Percentiles rank a stretch among this genome's conserved stretches.
phyloP scores from a whole-genome alignment of 2,329 filamentous ascomycete species.

The Nothomitra cinnamomea region DNA sequence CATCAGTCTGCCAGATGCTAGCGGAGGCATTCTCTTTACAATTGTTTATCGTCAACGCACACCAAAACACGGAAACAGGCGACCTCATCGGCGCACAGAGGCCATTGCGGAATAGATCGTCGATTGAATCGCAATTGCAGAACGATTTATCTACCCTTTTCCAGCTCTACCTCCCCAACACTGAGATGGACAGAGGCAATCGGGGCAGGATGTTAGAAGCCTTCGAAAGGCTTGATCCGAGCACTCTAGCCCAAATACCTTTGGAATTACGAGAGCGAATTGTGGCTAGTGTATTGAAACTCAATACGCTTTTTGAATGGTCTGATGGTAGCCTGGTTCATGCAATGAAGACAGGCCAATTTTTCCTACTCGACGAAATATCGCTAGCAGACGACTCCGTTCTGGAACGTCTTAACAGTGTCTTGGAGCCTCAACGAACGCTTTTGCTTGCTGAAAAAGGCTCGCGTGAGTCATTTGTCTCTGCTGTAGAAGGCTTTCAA shows the following conservation, averaged over 20 bases:
- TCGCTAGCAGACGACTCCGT: slow-evolving; percentile 96
- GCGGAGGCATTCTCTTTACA: slow-evolving; percentile 62
- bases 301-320: slow-evolving; percentile 89
- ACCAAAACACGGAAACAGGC: slow-evolving; percentile 95
- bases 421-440: slow-evolving; percentile 74
- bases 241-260: slow-evolving; percentile 30
- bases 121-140: slow-evolving; percentile 32
- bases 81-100: slow-evolving; percentile 93
- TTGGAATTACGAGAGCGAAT: slow-evolving; percentile 22
- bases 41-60: slow-evolving; percentile 84
- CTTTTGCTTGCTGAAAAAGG: slow-evolving; percentile 91
- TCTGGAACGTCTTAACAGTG: slow-evolving; percentile 86
- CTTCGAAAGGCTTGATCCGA: slow-evolving; percentile 37
- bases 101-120: slow-evolving; percentile 70
- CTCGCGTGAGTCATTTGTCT: slow-evolving; percentile 61
- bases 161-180: neutral
- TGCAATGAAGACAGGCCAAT: slow-evolving; percentile 77
- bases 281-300: slow-evolving; percentile 37
- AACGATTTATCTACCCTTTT: slow-evolving; percentile 9
- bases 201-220: slow-evolving; percentile 39
- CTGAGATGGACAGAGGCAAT: slow-evolving; percentile 15
- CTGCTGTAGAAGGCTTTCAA: slow-evolving; percentile 65
- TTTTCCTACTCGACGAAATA: slow-evolving; percentile 93
- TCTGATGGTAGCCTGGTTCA: slow-evolving; percentile 83
- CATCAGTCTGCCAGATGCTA: slow-evolving; percentile 83